Evolutionary conservation across 164 flowering plant species (phyloP).

Genomic region (Magnolia sinica): DNA sequence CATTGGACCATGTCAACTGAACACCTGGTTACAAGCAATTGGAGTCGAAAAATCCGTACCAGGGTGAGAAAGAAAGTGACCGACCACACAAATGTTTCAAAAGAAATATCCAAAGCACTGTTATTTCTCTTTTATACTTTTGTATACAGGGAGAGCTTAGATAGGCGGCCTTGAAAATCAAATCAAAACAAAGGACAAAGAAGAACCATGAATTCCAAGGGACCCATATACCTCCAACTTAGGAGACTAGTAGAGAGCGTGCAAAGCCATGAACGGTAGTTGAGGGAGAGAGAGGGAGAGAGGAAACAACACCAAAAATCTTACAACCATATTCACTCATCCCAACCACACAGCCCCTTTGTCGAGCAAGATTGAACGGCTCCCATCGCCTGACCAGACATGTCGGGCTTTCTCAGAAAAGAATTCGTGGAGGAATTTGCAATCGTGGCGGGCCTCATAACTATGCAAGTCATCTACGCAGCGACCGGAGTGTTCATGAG

Average conservation of each 20-base stretch:
- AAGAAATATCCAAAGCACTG: too few relatives aligned
- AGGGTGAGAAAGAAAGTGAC: not conserved
- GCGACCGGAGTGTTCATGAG: constrained; percentile 16
- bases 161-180: not conserved
- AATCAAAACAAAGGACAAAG: not conserved
- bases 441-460: constrained; percentile 12
- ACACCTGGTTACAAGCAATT: not conserved
- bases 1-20: not conserved
- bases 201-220: not conserved
- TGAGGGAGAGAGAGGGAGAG: not conserved
- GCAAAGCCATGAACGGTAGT: not conserved
- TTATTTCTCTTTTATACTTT: too few relatives aligned
- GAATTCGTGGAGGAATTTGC: constrained; percentile 14
- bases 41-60: not conserved
- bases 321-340: not conserved
- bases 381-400: not conserved
- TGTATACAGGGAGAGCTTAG: not conserved
- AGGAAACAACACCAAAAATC: not conserved
- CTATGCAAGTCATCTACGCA: constrained; percentile 16
- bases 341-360: not conserved
- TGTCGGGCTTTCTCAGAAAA: not conserved
- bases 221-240: not conserved
- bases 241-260: not conserved
- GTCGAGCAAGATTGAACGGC: not conserved
- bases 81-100: not conserved